Percentiles rank a stretch among this genome's conserved stretches.
phyloP scores from a whole-genome alignment of 2,329 filamentous ascomycete species.

The Achaetomium macrosporum region DNA sequence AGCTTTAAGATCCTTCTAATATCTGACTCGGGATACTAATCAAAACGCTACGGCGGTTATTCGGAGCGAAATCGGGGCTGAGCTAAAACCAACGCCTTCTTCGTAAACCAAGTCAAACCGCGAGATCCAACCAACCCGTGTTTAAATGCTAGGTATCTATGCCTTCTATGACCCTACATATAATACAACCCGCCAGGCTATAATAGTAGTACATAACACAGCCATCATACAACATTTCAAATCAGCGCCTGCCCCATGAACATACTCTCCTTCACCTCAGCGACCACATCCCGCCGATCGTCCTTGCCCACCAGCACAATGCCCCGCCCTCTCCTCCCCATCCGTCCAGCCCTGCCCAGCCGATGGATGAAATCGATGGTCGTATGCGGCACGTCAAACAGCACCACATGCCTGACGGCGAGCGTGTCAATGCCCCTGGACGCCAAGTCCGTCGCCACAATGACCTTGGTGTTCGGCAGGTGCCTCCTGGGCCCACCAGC shows the following conservation, averaged over 20 bases:
- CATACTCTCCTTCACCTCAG: constrained; percentile 87
- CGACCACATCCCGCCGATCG: constrained; percentile 83
- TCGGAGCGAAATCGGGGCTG: no score
- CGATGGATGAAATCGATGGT: constrained; percentile 98
- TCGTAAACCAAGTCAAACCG: no score
- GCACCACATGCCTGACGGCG: constrained; percentile 80
- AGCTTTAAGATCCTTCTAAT: no score
- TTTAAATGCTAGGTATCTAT: constrained; percentile 3
- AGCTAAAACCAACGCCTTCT: no score
- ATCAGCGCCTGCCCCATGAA: constrained; percentile 74
- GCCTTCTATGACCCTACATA: neutral
- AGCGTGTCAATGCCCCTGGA: constrained; percentile 92
- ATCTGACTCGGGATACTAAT: no score
- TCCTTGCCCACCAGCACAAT: constrained; percentile 86
- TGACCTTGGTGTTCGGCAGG: constrained; percentile 75
- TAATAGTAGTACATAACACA: neutral
- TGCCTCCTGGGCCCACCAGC: constrained; percentile 3
- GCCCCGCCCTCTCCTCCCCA: constrained; percentile 83
- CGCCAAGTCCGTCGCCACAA: constrained; percentile 90
- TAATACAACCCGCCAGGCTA: neutral
- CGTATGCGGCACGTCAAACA: constrained; percentile 97
- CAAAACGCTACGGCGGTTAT: no score
- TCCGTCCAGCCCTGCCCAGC: constrained; percentile 82
- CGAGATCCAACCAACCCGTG: neutral
- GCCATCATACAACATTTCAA: constrained; percentile 32